Evolutionary conservation across 2,329 filamentous ascomycete species (phyloP).

Genomic region (Xylaria sp.): DNA sequence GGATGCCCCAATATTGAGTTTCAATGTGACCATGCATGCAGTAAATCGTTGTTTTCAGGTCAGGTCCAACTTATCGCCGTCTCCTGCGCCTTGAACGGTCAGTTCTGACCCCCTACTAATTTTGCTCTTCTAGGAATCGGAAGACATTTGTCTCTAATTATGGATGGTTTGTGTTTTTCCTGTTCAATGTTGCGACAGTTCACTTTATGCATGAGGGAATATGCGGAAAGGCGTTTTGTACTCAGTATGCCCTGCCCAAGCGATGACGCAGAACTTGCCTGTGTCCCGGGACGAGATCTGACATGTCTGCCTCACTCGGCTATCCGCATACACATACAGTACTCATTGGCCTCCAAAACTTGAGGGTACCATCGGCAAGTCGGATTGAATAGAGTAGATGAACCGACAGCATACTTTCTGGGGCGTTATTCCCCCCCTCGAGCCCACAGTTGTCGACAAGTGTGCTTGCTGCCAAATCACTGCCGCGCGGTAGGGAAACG

Average conservation of each 20-base stretch:
- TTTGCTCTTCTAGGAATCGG: no score
- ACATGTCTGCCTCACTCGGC: constrained; percentile 37
- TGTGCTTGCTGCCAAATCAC: constrained; percentile 3
- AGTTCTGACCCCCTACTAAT: background rate
- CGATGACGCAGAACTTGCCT: constrained; percentile 23
- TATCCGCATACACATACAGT: constrained; percentile 31
- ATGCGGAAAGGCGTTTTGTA: background rate
- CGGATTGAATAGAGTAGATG: constrained; percentile 26
- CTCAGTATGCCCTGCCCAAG: background rate
- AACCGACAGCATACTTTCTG: constrained; percentile 28
- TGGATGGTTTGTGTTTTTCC: background rate
- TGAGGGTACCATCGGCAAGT: constrained; percentile 9
- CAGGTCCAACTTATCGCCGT: background rate
- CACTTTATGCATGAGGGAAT: background rate
- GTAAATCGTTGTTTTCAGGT: background rate
- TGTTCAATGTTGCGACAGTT: background rate
- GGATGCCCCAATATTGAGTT: constrained; percentile 16
- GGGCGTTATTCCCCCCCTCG: constrained; percentile 20
- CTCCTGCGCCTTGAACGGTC: background rate
- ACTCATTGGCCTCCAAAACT: constrained; percentile 8
- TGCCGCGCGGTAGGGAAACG: constrained; percentile 24
- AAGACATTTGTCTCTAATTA: background rate
- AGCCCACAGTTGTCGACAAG: constrained; percentile 10
- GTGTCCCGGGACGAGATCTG: constrained; percentile 34
- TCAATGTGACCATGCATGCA: background rate